Evolutionary conservation across 2,329 filamentous ascomycete species (phyloP), one percentile per base, ranked within the genome.

Genomic region (Colletotrichum sublineola): DNA sequence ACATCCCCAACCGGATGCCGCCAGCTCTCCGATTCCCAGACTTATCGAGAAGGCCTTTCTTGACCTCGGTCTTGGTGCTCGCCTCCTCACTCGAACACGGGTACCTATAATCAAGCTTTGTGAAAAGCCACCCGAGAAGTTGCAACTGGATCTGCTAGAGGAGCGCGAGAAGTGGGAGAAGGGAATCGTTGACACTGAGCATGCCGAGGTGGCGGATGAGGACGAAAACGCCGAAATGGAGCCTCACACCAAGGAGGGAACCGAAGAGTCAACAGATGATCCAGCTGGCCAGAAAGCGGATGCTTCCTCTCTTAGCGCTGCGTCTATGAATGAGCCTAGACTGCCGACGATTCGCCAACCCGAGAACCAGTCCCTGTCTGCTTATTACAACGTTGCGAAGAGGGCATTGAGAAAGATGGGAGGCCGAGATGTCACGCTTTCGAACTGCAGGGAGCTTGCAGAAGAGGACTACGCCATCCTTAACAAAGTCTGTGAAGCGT

Each of bases 71-170:
- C 89, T 93, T 75, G 94, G 94, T 3, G 94, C 93, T 20, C 89
- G 94, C 5, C 85, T 97, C 4, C 86, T 97, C 3, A 93, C 92
- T 2, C 89, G 91, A 66, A 96, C 94, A 1, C 88, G 94, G 73
- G 92, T 97, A 4, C 94, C 95, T 0, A 97, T 97, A 75, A 92
- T 97, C 79, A 96, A 97, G 79, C 86, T 97, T 20, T 97, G 94
- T 77, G 88, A 96, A 79, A 88, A 84, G 53, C 94, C 94, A 2
- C 86, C 88, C 0, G 81, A 86, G 2, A 84, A 87, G 68, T 85
- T 97, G 1, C 87, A 87, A 18, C 79, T 83, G 12, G 90, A 89
- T 68, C 85, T 97, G 6, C 78, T 88, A 5, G 86, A 90, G 44
- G 92, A 93, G 76, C 88, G 93, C 8, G 81, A 85, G 55, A 94